phyloP scores from a whole-genome alignment of 225 moss, liverwort and hornwort genomes.

The Physcomitrium patens region DNA sequence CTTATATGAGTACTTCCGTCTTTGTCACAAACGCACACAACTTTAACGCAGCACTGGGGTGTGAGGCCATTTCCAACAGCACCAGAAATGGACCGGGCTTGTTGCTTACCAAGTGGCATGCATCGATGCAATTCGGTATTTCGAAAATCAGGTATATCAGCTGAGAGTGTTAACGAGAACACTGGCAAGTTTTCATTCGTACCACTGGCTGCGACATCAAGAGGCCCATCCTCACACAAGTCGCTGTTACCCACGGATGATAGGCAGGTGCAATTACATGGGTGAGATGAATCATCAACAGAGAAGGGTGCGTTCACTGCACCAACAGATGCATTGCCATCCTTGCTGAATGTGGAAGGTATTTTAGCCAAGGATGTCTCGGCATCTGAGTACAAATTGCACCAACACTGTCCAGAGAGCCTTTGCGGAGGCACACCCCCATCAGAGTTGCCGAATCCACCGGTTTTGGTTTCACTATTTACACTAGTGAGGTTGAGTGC shows the following conservation, averaged over 20 bases:
- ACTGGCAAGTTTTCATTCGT: neutral
- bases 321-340: neutral
- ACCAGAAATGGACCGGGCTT: neutral
- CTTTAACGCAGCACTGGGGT: slow-evolving; percentile 43
- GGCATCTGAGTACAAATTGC: neutral
- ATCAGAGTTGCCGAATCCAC: neutral
- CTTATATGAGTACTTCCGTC: neutral
- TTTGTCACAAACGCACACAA: slow-evolving; percentile 39
- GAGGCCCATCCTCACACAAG: neutral
- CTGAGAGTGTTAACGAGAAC: neutral
- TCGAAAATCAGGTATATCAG: neutral
- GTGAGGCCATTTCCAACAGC: slow-evolving; percentile 24
- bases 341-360: neutral
- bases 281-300: neutral
- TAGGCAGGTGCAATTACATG: neutral
- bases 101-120: slow-evolving; percentile 21
- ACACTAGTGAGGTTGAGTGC: fast-evolving
- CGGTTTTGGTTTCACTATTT: fast-evolving
- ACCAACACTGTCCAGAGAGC: neutral
- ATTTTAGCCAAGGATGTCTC: neutral
- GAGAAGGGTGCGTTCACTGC: neutral
- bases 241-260: neutral
- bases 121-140: slow-evolving; percentile 10
- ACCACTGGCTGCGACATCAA: neutral
- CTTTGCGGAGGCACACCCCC: neutral